phyloP scores from a whole-genome alignment of 2,329 filamentous ascomycete species.

The Fusarium buharicum region DNA sequence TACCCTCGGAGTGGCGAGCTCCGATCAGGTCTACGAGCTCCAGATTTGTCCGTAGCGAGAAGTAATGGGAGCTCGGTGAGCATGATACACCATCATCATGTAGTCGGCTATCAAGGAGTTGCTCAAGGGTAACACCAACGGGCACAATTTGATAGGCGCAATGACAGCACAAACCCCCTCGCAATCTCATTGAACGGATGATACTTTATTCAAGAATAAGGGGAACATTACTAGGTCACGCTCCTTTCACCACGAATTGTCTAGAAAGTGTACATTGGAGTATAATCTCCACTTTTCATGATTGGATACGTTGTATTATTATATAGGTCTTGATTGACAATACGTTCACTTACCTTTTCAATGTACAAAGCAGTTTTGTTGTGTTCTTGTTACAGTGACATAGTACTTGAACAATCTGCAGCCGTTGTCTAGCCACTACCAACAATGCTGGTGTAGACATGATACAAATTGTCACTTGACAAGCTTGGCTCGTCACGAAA shows the following conservation, averaged over 20 bases:
- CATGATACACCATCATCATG: constrained; percentile 8
- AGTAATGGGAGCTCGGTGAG: not conserved
- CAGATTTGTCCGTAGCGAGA: constrained; percentile 8
- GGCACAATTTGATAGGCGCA: not conserved
- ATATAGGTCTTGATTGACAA: not conserved
- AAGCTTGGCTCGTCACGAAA: not conserved
- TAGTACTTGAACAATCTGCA: too few relatives aligned
- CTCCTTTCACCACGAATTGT: constrained; percentile 15
- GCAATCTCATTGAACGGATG: not conserved
- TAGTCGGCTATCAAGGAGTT: constrained; percentile 18
- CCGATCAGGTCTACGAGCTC: constrained; percentile 20
- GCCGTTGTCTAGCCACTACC: not conserved
- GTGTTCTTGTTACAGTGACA: not conserved
- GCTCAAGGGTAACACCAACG: constrained; percentile 9
- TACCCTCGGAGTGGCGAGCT: constrained; percentile 11
- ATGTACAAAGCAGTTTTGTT: not conserved
- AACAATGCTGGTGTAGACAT: not conserved
- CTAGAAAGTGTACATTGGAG: not conserved
- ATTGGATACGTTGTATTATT: constrained; percentile 36
- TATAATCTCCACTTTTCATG: constrained; percentile 9
- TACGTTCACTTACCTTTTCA: constrained; percentile 13
- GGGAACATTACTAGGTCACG: constrained; percentile 12
- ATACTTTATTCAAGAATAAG: not conserved
- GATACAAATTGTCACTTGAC: constrained; percentile 14
- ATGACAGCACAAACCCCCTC: not conserved